Evolutionary conservation across 2,329 filamentous ascomycete genomes (phyloP).

Genomic region (Balansia obtecta): DNA sequence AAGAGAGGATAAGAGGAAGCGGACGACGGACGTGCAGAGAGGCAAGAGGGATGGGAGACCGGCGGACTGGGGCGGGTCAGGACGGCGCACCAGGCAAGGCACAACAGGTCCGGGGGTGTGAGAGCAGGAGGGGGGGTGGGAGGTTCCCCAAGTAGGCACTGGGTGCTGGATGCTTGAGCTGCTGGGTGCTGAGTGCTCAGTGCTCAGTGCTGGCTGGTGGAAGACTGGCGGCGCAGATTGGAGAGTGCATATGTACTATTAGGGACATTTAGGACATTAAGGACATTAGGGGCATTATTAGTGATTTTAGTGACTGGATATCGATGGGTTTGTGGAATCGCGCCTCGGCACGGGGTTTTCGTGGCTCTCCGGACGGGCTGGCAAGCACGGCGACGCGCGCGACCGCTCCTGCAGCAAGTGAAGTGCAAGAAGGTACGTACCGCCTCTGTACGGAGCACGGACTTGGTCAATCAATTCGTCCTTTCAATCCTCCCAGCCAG

Average conservation of each 20-base stretch:
- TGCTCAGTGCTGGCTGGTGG: background rate
- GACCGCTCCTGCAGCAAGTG: background rate
- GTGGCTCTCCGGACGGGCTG: background rate
- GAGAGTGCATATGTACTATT: no score
- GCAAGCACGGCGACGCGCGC: background rate
- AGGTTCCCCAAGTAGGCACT: background rate
- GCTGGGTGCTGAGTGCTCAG: background rate
- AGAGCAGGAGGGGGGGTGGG: background rate
- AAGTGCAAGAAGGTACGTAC: no score
- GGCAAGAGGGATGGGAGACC: conserved; percentile 7
- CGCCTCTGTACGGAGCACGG: no score
- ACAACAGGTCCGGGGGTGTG: background rate
- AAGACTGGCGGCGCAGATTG: no score
- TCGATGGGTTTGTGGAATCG: background rate
- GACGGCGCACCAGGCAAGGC: background rate
- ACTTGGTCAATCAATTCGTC: no score
- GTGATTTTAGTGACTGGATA: no score
- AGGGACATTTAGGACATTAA: no score
- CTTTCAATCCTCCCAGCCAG: background rate
- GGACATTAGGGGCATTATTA: no score
- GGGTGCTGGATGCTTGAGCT: background rate
- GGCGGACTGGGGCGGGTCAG: background rate
- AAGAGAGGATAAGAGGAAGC: conserved; percentile 4
- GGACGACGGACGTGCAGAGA: conserved; percentile 2
- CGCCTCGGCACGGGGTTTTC: background rate